Base-by-base conservation (phyloP, 768 basidiomycete species). In the Pholiota microspora region DNA sequence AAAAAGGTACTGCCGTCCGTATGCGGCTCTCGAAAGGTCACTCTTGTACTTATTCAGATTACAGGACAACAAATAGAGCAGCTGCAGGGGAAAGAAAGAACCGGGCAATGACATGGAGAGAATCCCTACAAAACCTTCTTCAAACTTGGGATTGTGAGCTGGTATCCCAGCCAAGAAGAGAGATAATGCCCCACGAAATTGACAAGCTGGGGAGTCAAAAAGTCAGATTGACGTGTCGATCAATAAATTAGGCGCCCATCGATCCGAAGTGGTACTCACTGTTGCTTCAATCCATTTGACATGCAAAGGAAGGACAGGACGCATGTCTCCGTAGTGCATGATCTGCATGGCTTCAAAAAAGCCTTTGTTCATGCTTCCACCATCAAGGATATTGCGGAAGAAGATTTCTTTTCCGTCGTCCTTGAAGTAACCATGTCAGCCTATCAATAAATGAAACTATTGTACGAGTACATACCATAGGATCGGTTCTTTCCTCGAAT, bases 341-440 rank as follows among this genome's bases (percentile, higher is more conserved):
- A 62, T 57, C 7, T 56, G 55, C 58, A 64, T 60, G 7, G 57
- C 62, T 34, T 66, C 52, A 5, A 71, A 49, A 13, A 67, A 32
- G 38, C 51, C 59, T 7, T 56, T 52, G 8, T 58, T 45, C n/a
- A 51, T 10, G 10, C 45, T 58, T 6, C 68, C 67, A 23, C 49
- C 57, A 3, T 10, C 49, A 9, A 68, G 34, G n/a, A 68, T 1
- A 45, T 70, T 70, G 28, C 70, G 62, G 56, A 72, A 72, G 63
- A 70, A 71, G 5, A 72, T 18, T 31, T 71, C 70, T 47, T 73
- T 73, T 40, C 67, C 64, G 10, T 58, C 59, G 46, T 70, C 69
- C 69, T 70, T 18, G 18, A 1, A 42, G 21, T n/a, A n/a, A n/a
- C n/a, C n/a, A 42, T 12, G 16, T 40, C n/a, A 5, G 12, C n/a